These are phyloP conservation scores for Teunomyces funiuensis DNA, from an alignment of 805 yeast species.

Conservation along the genomic window DNA sequence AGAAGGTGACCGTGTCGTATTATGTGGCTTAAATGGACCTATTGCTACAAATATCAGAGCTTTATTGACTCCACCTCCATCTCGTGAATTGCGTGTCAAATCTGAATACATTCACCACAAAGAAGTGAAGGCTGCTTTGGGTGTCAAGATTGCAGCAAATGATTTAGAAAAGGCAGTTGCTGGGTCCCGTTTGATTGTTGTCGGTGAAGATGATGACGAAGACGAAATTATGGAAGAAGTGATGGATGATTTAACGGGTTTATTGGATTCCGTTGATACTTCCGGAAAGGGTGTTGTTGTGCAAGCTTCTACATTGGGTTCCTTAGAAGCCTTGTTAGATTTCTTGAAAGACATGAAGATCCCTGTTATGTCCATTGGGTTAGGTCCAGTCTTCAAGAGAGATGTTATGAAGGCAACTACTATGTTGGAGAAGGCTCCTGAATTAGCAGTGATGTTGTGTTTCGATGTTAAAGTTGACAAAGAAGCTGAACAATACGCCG, in stretches of 20 bases:
- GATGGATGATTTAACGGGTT: constrained; percentile 96
- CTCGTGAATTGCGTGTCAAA: constrained; percentile 92
- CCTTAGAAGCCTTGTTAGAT: constrained; percentile 93
- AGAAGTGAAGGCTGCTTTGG: constrained; percentile 97
- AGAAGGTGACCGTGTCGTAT: constrained; percentile 93
- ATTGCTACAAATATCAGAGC: constrained; percentile 96
- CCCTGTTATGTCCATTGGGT: constrained; percentile 97
- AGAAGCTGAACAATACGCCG: constrained; percentile 98
- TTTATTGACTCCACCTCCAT: constrained; percentile 93
- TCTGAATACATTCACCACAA: constrained; percentile 96
- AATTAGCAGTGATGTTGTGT: constrained; percentile 95
- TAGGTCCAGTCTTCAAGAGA: constrained; percentile 97
- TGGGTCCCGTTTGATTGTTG: constrained; percentile 93
- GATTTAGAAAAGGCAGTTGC: constrained; percentile 99
- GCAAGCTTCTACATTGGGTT: constrained; percentile 97
- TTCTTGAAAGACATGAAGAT: constrained; percentile 98
- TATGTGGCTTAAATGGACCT: constrained; percentile 98
- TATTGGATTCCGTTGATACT: constrained; percentile 91
- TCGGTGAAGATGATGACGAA: constrained; percentile 96
- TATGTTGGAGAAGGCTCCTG: constrained; percentile 95
- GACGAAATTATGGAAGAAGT: constrained; percentile 97
- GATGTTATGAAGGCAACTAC: constrained; percentile 97
- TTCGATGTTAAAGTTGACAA: constrained; percentile 96
- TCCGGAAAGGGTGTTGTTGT: constrained; percentile 97
- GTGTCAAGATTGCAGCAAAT: constrained; percentile 97